Conservation (phyloP, 495 filamentous ascomycete genomes). For the Tuber aestivum region DNA sequence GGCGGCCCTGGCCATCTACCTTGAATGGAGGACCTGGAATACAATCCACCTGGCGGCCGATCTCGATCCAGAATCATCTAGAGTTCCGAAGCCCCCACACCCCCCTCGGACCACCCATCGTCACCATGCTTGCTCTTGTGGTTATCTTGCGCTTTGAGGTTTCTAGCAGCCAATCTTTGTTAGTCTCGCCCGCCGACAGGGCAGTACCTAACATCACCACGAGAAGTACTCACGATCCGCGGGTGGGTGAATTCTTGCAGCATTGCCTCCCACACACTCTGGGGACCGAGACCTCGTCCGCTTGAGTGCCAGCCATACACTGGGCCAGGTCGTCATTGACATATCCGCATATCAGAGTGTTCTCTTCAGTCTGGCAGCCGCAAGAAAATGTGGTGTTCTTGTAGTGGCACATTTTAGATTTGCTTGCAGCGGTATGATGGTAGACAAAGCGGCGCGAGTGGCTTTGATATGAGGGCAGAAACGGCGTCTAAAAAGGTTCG, state of each 20-base stretch:
- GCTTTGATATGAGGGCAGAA: background rate
- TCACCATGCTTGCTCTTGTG: conserved; percentile 20
- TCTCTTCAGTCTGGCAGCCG: conserved; percentile 30
- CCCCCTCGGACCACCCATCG: conserved; percentile 25
- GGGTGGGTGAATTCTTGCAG: conserved; percentile 19
- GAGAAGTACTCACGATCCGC: conserved; percentile 14
- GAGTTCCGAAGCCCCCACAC: conserved; percentile 14
- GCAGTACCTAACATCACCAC: background rate
- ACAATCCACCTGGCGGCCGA: background rate
- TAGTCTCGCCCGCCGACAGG: conserved; percentile 8
- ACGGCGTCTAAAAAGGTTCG: background rate
- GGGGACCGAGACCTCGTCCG: conserved; percentile 27
- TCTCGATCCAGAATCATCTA: conserved; percentile 5
- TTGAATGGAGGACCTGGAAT: background rate
- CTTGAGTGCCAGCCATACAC: conserved; percentile 27
- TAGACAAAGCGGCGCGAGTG: background rate
- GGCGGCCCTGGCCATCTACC: background rate
- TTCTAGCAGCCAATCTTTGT: conserved; percentile 14
- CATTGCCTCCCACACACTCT: conserved; percentile 19
- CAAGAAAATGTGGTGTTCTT: conserved; percentile 30
- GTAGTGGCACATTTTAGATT: conserved; percentile 30
- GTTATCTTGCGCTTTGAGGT: conserved; percentile 13
- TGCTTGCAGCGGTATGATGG: background rate
- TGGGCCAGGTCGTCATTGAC: conserved; percentile 34
- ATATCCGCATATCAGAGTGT: conserved; percentile 30